Percentiles rank a stretch among this genome's conserved stretches.
Conservation (phyloP, 306 rosid genomes). For the Benincasa hispida region DNA sequence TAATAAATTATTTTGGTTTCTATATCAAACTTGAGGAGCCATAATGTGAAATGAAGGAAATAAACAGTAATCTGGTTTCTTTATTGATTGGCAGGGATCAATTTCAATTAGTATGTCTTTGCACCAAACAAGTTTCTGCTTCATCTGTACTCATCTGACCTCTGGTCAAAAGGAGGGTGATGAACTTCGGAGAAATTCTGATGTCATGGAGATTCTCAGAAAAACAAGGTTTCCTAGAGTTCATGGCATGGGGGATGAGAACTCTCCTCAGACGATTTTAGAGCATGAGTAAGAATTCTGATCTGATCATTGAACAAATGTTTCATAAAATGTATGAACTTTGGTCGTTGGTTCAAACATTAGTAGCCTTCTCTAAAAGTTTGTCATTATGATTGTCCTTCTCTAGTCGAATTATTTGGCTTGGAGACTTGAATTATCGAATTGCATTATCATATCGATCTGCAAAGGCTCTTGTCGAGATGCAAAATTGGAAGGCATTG, state of each 20-base stretch:
- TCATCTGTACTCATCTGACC: slow-evolving; percentile 92
- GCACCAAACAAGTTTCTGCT: slow-evolving; percentile 99
- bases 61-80: slow-evolving; percentile 16
- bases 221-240: slow-evolving; percentile 93
- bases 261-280: slow-evolving; percentile 72
- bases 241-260: slow-evolving; percentile 51
- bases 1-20: slow-evolving; percentile 16
- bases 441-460: slow-evolving; percentile 93
- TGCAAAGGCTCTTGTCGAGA: slow-evolving; percentile 95
- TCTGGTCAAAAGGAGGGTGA: slow-evolving; percentile 99
- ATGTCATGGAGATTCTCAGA: slow-evolving; percentile 93
- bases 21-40: slow-evolving; percentile 2
- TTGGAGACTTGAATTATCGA: slow-evolving; percentile 94
- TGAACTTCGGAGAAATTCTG: slow-evolving; percentile 88
- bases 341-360: slow-evolving; percentile 2
- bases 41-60: neutral
- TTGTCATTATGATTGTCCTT: neutral
- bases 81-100: slow-evolving; percentile 75
- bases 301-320: neutral
- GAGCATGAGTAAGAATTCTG: slow-evolving; percentile 72
- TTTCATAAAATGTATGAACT: neutral
- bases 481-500: slow-evolving; percentile 88
- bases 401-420: slow-evolving; percentile 89
- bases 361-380: neutral
- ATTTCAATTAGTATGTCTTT: slow-evolving; percentile 96